These are phyloP conservation scores for Leptomonas pyrrhocoris DNA, from an alignment of 208 protist genomes.

Conservation along the genomic window DNA sequence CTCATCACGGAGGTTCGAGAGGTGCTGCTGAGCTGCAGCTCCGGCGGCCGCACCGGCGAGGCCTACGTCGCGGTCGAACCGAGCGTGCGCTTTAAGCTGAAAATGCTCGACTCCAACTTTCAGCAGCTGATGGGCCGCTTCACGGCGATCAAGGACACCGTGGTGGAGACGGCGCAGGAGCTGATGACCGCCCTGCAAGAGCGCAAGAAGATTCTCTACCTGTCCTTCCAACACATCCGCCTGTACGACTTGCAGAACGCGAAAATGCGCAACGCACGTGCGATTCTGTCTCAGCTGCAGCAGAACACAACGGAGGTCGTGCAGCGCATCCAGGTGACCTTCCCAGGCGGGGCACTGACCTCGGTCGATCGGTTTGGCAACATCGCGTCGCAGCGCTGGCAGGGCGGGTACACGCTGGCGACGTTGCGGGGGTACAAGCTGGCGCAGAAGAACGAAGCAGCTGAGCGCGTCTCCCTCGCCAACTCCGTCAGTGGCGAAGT, in stretches of 20 bases:
- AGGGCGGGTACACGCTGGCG: constrained; percentile 84
- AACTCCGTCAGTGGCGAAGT: neutral
- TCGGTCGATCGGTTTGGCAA: constrained; percentile 86
- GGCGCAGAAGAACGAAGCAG: constrained; percentile 14
- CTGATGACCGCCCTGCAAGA: constrained; percentile 89
- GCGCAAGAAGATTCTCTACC: constrained; percentile 89
- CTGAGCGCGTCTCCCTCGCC: neutral
- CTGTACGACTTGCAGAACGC: constrained; percentile 89
- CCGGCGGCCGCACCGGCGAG: constrained; percentile 54
- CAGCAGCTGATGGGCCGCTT: constrained; percentile 89
- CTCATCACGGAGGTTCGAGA: constrained; percentile 84
- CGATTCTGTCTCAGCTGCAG: constrained; percentile 76
- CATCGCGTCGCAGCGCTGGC: constrained; percentile 84
- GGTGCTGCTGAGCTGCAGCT: constrained; percentile 55
- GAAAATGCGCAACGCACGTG: constrained; percentile 79
- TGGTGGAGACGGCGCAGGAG: constrained; percentile 84
- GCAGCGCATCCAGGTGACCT: constrained; percentile 73
- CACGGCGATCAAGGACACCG: constrained; percentile 80
- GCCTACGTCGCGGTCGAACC: constrained; percentile 82
- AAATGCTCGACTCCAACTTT: constrained; percentile 90
- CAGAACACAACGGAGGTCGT: constrained; percentile 62
- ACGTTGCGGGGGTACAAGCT: constrained; percentile 63
- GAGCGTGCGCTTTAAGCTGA: constrained; percentile 88
- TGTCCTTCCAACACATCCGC: constrained; percentile 93
- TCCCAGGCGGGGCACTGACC: constrained; percentile 75